Base-by-base conservation (phyloP, 2,329 filamentous ascomycete species). In the Sarocladiaceae sp. region DNA sequence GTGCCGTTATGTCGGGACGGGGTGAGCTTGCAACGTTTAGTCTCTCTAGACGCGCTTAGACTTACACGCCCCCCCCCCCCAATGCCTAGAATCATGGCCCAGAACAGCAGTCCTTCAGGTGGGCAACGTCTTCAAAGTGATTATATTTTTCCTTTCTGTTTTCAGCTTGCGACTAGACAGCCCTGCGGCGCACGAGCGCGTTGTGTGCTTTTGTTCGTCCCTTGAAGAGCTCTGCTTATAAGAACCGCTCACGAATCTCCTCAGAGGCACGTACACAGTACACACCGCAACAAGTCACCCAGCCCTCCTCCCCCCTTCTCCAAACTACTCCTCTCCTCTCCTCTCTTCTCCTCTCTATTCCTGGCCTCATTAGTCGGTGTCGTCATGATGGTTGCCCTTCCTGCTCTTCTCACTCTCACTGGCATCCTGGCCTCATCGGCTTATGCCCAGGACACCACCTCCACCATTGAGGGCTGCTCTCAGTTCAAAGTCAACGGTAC, bases 401-500 rank as follows among this genome's bases (percentile, higher is more conserved):
- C 33, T 15, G 9, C 33, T 6, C 33, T 35, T 20, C 33, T 35
- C 33, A 35, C 33, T 19, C 10, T 35, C 16, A 20, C 33, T 11
- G 33, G 33, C 21, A 4, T 35, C 15, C 13, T 35, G 33, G 33
- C 33, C 33, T 6, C 33, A 13, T 35, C 12, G 5, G 33, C 16
- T 6, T 35, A 19, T 35, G 33, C 33, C 7, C n/a, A n/a, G n/a
- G 31, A 33, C 11, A 9, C 10, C 19, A 13, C 19, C 33, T 35
- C 33, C 21, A 35, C 33, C 33, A 35, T 35, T 15, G 33, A 35
- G 33, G 33, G 33, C 33, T 35, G 33, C 33, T 12, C 16, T 19
- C 5, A 6, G 33, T 35, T 35, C 33, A 35, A 35, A 19, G 33
- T 51, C 7, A 50, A 57, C 18, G 55, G 54, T 12, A 48, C 48